phyloP scores from a whole-genome alignment of 2,329 filamentous ascomycete species.

The Talaromyces sp. region DNA sequence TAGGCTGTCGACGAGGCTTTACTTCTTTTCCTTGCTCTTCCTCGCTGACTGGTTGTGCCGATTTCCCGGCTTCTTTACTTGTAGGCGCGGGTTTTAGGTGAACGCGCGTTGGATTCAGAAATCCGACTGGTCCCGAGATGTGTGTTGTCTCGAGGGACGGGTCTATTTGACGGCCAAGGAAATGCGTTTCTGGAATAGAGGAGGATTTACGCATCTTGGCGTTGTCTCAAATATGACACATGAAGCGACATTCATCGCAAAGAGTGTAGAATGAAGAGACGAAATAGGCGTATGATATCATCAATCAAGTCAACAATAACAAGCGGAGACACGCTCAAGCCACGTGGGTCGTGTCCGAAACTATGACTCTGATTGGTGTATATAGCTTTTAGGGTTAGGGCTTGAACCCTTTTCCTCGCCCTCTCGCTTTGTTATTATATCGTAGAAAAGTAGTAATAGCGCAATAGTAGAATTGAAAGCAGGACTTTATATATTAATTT shows the following conservation, averaged over 20 bases:
- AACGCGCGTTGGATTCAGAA: conserved; percentile 51
- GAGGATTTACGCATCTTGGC: conserved; percentile 5
- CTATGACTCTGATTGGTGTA: background rate
- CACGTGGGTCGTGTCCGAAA: background rate
- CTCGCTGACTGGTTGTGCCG: conserved; percentile 5
- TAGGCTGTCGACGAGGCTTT: conserved; percentile 12
- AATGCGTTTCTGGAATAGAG: conserved; percentile 5
- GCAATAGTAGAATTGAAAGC: background rate
- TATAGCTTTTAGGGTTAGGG: background rate
- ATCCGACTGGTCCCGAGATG: conserved; percentile 42
- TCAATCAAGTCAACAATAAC: background rate
- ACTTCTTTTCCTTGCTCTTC: background rate
- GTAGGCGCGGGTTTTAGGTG: conserved; percentile 26
- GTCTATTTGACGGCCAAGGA: conserved; percentile 1
- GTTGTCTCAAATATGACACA: background rate
- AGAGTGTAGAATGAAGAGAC: background rate
- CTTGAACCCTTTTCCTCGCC: too few relatives aligned
- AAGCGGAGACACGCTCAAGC: background rate
- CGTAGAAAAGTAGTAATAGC: background rate
- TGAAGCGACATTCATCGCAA: background rate
- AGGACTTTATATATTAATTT: background rate
- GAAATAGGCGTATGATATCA: background rate
- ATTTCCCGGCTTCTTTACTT: conserved; percentile 10
- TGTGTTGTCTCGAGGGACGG: conserved; percentile 9
- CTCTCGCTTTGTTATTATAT: background rate